Evolutionary conservation across 345 rosid genomes (phyloP).

Genomic region (Stellera chamaejasme): DNA sequence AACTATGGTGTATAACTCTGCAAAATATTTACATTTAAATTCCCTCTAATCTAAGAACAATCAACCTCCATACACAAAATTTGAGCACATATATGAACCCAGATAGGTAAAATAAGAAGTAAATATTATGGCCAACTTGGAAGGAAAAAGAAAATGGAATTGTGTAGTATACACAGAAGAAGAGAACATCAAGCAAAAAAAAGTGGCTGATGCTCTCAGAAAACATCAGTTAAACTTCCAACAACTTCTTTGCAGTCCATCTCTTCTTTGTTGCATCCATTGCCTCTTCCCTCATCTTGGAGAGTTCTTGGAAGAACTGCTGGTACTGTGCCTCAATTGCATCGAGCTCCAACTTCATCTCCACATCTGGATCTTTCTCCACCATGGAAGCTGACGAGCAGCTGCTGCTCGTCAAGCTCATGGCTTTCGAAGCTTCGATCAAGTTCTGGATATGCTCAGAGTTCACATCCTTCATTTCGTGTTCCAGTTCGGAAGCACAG

Average conservation of each 20-base stretch:
- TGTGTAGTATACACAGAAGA: no score
- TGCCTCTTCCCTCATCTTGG: constrained; percentile 64
- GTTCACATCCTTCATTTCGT: constrained; percentile 16
- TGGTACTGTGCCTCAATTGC: constrained; percentile 61
- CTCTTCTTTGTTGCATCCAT: constrained; percentile 49
- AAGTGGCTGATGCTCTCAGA: no score
- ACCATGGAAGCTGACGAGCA: constrained; percentile 19
- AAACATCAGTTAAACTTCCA: no score
- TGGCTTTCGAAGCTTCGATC: constrained; percentile 12
- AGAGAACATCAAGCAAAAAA: no score
- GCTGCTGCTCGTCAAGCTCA: constrained; percentile 28
- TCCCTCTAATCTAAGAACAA: no score
- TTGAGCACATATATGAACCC: no score
- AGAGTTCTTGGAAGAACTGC: constrained; percentile 46
- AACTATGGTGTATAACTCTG: no score
- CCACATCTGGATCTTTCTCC: constrained; percentile 29
- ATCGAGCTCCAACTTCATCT: constrained; percentile 49
- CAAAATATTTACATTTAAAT: no score
- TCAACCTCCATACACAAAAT: no score
- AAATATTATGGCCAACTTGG: no score
- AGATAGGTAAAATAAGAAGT: no score
- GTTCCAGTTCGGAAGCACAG: constrained; percentile 16
- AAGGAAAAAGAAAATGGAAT: no score
- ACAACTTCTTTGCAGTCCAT: constrained; percentile 39
- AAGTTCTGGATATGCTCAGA: constrained; percentile 22